Percentiles rank a stretch among this genome's conserved stretches.
These are phyloP conservation scores for Colletotrichum camelliae DNA, from an alignment of 2,329 filamentous ascomycete species.

Conservation along the genomic window DNA sequence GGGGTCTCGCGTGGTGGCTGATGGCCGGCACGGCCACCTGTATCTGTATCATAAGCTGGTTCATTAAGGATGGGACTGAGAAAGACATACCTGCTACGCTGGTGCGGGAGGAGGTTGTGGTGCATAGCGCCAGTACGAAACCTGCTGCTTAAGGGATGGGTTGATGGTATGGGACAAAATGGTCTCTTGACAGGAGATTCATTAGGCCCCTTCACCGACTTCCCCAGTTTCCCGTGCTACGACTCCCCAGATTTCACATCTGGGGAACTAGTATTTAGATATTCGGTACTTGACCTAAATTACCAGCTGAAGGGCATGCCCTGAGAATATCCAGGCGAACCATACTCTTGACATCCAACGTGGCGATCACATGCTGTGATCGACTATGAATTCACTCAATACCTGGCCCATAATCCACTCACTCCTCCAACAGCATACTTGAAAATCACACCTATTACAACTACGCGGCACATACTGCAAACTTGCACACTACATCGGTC, in stretches of 20 bases:
- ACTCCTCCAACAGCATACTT: background rate
- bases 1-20: background rate
- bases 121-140: background rate
- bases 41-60: background rate
- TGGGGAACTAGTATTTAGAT: background rate
- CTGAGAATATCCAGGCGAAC: background rate
- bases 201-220: background rate
- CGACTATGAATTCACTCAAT: background rate
- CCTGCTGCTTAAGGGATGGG: background rate
- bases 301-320: background rate
- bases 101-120: background rate
- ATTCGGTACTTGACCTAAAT: background rate
- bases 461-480: background rate
- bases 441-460: background rate
- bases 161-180: background rate
- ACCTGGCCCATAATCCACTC: background rate
- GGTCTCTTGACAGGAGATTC: background rate
- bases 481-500: background rate
- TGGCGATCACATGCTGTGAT: background rate
- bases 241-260: background rate
- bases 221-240: background rate
- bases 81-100: background rate
- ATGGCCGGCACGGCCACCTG: background rate
- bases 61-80: background rate
- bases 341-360: background rate